Evolutionary conservation across 2,329 filamentous ascomycete genomes (phyloP), one percentile per base, ranked within the genome.

Genomic region (Clarireedia monteithiana): DNA sequence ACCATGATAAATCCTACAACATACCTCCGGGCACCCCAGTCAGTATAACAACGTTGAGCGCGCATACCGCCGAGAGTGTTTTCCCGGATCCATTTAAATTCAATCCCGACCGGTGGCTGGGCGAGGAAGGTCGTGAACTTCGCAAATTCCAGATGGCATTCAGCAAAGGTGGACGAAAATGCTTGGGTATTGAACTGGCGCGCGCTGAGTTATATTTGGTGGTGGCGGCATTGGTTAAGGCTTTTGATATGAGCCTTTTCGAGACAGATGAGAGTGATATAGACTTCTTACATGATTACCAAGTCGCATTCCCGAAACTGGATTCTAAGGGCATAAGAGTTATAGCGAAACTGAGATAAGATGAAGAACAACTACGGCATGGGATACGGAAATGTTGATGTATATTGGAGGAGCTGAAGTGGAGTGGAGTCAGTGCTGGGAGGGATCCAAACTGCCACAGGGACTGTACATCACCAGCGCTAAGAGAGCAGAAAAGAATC

Each of bases 61-160:
- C 58, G 1, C 65, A 71, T 47, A 69, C 68, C 45, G 68, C 67
- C 0, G 20, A 61, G 14, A 59, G 62, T 9, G 66, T 72, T 55
- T 71, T 65, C 48, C 46, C 52, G 1, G 61, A 70, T 12, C 53
- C 61, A 6, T 59, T 57, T 40, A 39, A 47, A 1, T 67, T 62
- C 17, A 51, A 67, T 5, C 72, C 73, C 1, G 70, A 73, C 46
- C 64, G 74, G 5, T 77, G 71, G 72, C 56, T 74, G 2, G 69
- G 69, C n/a, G 66, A 66, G 1, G 68, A 48, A 2, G 48, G 53
- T 14, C 38, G 36, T 3, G 50, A 57, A 26, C 51, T 48, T 6
- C 48, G 48, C 38, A 67, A 67, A 15, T 68, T 64, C 36, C 69
- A 75, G 55, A 64, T 76, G 20, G 52, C 72, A 0, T 76, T 76